phyloP scores from a whole-genome alignment of 148 eudicot genomes.

The Rhododendron mucronatum region DNA sequence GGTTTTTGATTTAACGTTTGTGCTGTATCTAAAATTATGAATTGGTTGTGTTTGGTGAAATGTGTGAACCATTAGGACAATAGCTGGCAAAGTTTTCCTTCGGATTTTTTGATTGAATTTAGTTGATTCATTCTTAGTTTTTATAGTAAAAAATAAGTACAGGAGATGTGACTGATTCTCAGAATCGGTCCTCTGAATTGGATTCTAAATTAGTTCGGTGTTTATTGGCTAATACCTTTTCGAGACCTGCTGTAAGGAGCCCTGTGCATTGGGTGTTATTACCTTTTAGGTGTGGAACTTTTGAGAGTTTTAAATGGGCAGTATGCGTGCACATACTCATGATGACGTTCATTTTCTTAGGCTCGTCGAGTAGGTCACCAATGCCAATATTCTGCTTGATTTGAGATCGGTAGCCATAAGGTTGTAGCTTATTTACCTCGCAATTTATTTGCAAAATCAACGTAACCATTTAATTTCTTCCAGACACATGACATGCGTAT shows the following conservation, averaged over 20 bases:
- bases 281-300: not conserved
- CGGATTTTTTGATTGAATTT: not conserved
- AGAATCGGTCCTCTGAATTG: not conserved
- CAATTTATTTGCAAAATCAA: too few species aligned
- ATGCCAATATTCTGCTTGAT: not conserved
- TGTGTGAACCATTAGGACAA: not conserved
- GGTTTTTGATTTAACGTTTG: not conserved
- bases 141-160: not conserved
- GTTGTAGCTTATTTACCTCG: too few species aligned
- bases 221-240: not conserved
- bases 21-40: not conserved
- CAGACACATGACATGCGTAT: not conserved
- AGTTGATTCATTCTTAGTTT: not conserved
- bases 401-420: not conserved
- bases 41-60: not conserved
- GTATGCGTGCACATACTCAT: too few species aligned
- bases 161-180: not conserved
- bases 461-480: not conserved
- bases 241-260: not conserved
- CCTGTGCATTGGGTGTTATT: not conserved
- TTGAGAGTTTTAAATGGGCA: not conserved
- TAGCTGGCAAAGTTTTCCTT: not conserved
- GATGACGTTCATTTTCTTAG: not conserved
- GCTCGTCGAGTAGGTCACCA: not conserved
- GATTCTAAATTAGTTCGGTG: not conserved